A percentile compares a stretch with the other conserved stretches of the same genome.
Conservation (phyloP, 2,329 filamentous ascomycete genomes). For the Acarospora socialis region DNA sequence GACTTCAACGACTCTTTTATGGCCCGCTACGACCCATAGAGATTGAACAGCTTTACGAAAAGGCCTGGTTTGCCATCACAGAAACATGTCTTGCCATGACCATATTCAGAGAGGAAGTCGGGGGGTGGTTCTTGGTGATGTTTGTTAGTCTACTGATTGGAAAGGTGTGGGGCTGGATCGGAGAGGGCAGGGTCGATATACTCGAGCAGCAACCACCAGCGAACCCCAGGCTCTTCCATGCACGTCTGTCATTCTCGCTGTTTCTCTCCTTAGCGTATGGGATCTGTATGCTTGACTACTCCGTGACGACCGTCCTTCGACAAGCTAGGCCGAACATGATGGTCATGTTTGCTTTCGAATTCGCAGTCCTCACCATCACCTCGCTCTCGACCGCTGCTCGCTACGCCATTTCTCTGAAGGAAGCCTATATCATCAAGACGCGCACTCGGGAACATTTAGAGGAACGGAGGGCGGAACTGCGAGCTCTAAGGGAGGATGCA, state of each 20-base stretch:
- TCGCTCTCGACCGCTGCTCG: constrained; percentile 66
- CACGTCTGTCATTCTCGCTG: constrained; percentile 64
- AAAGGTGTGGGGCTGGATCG: constrained; percentile 98
- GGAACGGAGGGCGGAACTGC: constrained; percentile 53
- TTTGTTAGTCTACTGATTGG: constrained; percentile 84
- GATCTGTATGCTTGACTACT: constrained; percentile 64
- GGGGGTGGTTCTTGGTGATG: constrained; percentile 91
- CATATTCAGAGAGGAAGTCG: constrained; percentile 89
- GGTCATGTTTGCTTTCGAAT: constrained; percentile 99
- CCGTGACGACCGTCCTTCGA: constrained; percentile 66
- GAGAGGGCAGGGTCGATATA: constrained; percentile 83
- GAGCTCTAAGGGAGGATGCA: constrained; percentile 36
- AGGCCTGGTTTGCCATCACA: constrained; percentile 94
- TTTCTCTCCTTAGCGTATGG: constrained; percentile 69
- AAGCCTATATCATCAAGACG: constrained; percentile 57
- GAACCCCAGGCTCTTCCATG: constrained; percentile 79
- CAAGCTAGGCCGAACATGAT: constrained; percentile 95
- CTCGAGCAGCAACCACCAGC: constrained; percentile 88
- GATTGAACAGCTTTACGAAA: constrained; percentile 92
- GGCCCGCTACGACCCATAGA: constrained; percentile 84
- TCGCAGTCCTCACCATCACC: constrained; percentile 69
- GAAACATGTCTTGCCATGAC: constrained; percentile 97
- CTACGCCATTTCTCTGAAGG: constrained; percentile 64
- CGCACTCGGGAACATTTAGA: constrained; percentile 59
- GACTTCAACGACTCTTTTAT: constrained; percentile 78